Conservation (phyloP, 441 rosid species). For the Daphne laureola region DNA sequence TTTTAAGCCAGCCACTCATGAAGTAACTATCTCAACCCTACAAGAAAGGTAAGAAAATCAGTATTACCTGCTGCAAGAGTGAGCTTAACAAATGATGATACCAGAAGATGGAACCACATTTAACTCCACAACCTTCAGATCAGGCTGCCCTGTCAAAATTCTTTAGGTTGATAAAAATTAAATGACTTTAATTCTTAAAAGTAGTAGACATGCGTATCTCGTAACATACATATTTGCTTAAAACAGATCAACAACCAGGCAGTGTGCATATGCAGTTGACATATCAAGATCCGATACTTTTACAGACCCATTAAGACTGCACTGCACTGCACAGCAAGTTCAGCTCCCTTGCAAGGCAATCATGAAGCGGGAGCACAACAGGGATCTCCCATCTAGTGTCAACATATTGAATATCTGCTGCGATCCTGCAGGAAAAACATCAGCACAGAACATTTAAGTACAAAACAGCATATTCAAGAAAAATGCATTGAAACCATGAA, state of each 20-base stretch:
- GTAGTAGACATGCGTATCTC: no score
- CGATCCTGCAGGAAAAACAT: slow-evolving; percentile 49
- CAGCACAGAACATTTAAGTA: not conserved
- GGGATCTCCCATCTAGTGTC: slow-evolving; percentile 87
- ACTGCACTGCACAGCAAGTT: slow-evolving; percentile 56
- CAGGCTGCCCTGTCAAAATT: slow-evolving; percentile 74
- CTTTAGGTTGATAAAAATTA: no score
- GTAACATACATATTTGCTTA: no score
- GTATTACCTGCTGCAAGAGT: slow-evolving; percentile 84
- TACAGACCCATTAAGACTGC: slow-evolving; percentile 72
- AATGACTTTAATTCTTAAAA: no score
- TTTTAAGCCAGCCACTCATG: no score
- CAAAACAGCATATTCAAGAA: not conserved
- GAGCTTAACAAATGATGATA: slow-evolving; percentile 76
- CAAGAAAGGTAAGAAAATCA: not conserved
- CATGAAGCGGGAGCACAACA: slow-evolving; percentile 86
- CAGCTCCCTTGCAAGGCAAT: slow-evolving; percentile 73
- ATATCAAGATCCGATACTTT: slow-evolving; percentile 4
- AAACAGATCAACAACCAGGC: no score
- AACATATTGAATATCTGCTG: slow-evolving; percentile 88
- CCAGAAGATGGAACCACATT: slow-evolving; percentile 32
- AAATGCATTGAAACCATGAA: no score
- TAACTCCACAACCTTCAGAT: slow-evolving; percentile 51
- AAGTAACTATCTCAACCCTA: no score
- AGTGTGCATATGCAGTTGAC: slow-evolving; percentile 3